Conservation (phyloP, 2,329 filamentous ascomycete genomes). For the Hypomyces rosellus region DNA sequence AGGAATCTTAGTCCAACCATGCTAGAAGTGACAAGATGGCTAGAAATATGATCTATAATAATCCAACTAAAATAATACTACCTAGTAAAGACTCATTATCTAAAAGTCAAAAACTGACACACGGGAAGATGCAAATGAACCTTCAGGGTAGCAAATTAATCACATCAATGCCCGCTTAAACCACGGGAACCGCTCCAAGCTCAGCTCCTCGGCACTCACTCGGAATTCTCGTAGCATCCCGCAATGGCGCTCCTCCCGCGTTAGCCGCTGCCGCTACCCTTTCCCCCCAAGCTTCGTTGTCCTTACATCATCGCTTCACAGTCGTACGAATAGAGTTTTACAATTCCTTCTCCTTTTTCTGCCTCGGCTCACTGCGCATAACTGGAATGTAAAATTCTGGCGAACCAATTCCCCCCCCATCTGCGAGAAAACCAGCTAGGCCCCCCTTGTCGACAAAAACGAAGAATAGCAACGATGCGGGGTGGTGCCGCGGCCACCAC, state of each 20-base stretch:
- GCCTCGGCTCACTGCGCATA: too few species aligned
- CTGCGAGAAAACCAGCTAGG: not conserved
- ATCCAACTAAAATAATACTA: too few species aligned
- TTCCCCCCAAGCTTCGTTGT: too few species aligned
- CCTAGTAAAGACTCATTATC: too few species aligned
- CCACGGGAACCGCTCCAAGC: not conserved
- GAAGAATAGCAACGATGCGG: conserved; percentile 13
- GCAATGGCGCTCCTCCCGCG: not conserved
- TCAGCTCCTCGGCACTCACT: not conserved
- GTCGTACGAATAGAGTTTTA: too few species aligned
- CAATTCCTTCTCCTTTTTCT: too few species aligned
- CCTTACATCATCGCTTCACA: too few species aligned
- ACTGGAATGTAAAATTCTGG: not conserved
- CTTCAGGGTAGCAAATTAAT: not conserved
- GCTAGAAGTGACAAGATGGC: too few species aligned
- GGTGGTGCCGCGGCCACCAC: conserved; percentile 10
- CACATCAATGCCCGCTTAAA: not conserved
- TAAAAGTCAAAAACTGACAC: not conserved
- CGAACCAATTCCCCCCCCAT: not conserved
- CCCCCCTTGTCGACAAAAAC: not conserved
- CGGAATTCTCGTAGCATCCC: not conserved
- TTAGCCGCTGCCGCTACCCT: not conserved
- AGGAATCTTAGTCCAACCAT: too few species aligned
- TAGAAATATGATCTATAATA: too few species aligned
- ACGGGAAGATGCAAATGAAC: not conserved